These are phyloP conservation scores for Eutrema japonicum DNA, from an alignment of 345 rosid genomes.

Conservation along the genomic window DNA sequence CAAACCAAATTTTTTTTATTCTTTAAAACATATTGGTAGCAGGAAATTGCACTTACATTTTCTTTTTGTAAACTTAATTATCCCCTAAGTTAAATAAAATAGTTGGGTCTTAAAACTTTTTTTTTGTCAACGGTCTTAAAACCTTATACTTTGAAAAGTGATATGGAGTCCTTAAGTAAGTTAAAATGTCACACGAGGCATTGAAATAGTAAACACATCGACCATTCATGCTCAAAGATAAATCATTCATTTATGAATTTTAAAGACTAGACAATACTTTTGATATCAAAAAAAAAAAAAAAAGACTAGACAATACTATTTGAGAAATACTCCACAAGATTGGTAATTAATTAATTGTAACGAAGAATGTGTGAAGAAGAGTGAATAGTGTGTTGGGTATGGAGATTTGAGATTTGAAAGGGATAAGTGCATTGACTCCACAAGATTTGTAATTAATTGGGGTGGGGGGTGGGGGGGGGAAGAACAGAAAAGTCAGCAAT, in stretches of 20 bases:
- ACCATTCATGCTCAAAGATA: not conserved
- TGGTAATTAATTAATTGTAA: conserved; percentile 5
- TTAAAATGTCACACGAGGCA: not conserved
- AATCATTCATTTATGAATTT: not conserved
- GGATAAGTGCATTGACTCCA: conserved; percentile 40
- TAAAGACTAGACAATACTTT: conserved; percentile 10
- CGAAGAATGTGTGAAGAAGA: conserved; percentile 26
- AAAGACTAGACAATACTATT: conserved; percentile 14
- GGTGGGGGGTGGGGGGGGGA: not conserved
- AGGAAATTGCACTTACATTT: not conserved
- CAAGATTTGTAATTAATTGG: conserved; percentile 22
- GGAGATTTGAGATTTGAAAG: conserved; percentile 13
- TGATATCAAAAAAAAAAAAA: no score
- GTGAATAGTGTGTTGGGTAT: conserved; percentile 15
- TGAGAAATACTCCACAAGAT: conserved; percentile 11
- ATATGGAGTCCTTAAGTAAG: not conserved
- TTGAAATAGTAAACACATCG: not conserved
- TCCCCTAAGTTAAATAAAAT: not conserved
- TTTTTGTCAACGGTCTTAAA: no score
- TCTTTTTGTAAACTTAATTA: not conserved
- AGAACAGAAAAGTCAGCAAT: conserved; percentile 44
- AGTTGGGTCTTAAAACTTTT: not conserved
- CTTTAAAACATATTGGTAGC: not conserved
- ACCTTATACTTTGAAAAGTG: not conserved
- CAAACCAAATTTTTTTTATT: not conserved